Evolutionary conservation across 805 yeast species (phyloP), one percentile per base, ranked within the genome.

Genomic region (Candida tibetensis): DNA sequence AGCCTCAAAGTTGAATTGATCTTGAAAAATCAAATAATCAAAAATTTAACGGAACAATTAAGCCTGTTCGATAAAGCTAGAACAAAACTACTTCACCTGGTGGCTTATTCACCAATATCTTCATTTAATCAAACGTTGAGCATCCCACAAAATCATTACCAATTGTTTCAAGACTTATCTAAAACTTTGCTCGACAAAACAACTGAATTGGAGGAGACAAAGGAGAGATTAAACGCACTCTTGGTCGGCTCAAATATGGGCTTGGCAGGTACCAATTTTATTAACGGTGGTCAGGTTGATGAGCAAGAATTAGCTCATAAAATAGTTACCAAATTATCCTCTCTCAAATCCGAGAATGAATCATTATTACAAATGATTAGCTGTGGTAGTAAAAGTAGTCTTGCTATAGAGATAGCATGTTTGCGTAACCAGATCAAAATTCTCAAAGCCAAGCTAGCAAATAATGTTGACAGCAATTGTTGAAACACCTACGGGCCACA

Each of bases 261-360:
- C 30, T 46, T 44, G 32, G 52, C 47, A 17, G 47, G 43, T 34
- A 34, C 51, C n/a, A 40, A 41, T 5, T 57, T 66, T 16, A 76
- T 79, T 2, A 66, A 69, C 23, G 60, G 69, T 40, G 89, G 88
- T 2, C 67, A 82, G 40, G 82, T 77, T 55, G 95, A 86, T 51
- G 82, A 78, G 35, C 80, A 84, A 50, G 89, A 85, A 39, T 62
- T 85, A 32, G 79, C 90, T 10, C 93, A 86, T 53, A 81, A 81
- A 49, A 76, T 85, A 41, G 67, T 86, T 28, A 71, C 72, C 28
- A 78, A 85, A 49, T 50, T 87, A 46, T 76, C 76, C 37, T 64
- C 72, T 40, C 61, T 87, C 42, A 77, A 77, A 14, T 74, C 72
- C 32, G 95, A 87, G 53, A 87, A 87, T 54, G 81, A 79, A 40